These are phyloP conservation scores for Penicillium rolfsii DNA, from an alignment of 2,329 filamentous ascomycete species.

Conservation along the genomic window DNA sequence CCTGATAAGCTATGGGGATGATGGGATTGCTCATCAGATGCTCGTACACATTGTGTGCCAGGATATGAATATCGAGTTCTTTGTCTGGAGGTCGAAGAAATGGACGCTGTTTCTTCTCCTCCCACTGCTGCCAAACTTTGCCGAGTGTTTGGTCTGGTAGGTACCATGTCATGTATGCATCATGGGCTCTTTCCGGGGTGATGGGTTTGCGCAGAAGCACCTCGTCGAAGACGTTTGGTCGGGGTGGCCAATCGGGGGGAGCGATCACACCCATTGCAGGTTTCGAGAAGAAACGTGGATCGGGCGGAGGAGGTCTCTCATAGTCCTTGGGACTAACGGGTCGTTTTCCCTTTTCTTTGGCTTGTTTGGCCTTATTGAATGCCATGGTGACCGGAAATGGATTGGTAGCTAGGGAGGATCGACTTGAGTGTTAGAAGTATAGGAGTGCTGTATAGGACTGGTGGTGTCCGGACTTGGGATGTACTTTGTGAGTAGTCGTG, in stretches of 20 bases:
- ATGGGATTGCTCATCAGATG: slow-evolving; percentile 30
- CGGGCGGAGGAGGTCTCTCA: neutral
- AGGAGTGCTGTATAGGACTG: neutral
- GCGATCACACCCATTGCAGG: neutral
- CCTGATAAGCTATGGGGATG: slow-evolving; percentile 21
- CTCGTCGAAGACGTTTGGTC: slow-evolving; percentile 33
- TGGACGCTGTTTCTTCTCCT: slow-evolving; percentile 3
- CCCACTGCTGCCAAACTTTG: slow-evolving; percentile 12
- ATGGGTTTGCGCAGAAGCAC: slow-evolving; percentile 31
- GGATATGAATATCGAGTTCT: slow-evolving; percentile 21
- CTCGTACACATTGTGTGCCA: slow-evolving; percentile 40
- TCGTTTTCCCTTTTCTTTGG: neutral
- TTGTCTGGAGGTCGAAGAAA: slow-evolving; percentile 6
- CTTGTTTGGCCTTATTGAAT: neutral
- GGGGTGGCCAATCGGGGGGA: slow-evolving; percentile 24
- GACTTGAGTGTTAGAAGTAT: neutral
- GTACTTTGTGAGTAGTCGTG: no score
- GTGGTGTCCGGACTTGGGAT: no score
- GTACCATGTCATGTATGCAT: slow-evolving; percentile 36
- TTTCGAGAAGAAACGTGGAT: neutral
- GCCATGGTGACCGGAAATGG: neutral
- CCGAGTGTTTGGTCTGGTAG: slow-evolving; percentile 29
- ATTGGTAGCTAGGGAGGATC: neutral
- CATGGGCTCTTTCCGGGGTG: slow-evolving; percentile 28
- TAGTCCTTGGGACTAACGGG: neutral